Evolutionary conservation across 305 asterid species (phyloP).

Genomic region (Withania somnifera): DNA sequence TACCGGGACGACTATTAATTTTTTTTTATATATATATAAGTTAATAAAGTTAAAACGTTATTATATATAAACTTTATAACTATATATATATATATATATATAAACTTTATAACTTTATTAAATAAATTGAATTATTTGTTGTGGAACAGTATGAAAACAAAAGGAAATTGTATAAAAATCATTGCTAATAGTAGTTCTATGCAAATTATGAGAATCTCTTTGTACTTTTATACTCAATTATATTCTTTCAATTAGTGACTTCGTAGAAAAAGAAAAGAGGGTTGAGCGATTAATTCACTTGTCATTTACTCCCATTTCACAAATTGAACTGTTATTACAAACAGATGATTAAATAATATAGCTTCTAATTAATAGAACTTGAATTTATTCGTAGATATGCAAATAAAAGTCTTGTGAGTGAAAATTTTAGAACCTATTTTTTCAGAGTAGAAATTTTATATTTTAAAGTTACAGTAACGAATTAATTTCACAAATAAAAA

Average conservation of each 20-base stretch:
- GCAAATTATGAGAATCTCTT: not conserved
- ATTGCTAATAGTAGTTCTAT: not conserved
- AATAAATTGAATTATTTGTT: not conserved
- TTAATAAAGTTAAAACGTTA: no score
- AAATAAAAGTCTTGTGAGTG: not conserved
- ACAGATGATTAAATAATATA: not conserved
- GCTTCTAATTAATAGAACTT: not conserved
- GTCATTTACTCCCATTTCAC: not conserved
- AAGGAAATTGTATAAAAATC: not conserved
- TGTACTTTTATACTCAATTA: not conserved
- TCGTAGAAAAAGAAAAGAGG: no score
- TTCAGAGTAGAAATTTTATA: not conserved
- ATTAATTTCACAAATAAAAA: not conserved
- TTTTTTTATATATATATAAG: no score
- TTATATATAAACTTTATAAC: no score
- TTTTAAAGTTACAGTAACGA: not conserved
- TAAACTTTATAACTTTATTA: no score
- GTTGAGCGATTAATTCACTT: not conserved
- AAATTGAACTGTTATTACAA: not conserved
- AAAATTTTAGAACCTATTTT: not conserved
- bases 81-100: no score
- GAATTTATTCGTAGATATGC: not conserved
- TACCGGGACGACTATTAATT: no score
- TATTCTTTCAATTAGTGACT: no score
- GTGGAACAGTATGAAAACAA: not conserved